Percentiles rank a stretch among this genome's conserved stretches.
Conservation (phyloP, 805 yeast species). For the Spathaspora gorwiae region DNA sequence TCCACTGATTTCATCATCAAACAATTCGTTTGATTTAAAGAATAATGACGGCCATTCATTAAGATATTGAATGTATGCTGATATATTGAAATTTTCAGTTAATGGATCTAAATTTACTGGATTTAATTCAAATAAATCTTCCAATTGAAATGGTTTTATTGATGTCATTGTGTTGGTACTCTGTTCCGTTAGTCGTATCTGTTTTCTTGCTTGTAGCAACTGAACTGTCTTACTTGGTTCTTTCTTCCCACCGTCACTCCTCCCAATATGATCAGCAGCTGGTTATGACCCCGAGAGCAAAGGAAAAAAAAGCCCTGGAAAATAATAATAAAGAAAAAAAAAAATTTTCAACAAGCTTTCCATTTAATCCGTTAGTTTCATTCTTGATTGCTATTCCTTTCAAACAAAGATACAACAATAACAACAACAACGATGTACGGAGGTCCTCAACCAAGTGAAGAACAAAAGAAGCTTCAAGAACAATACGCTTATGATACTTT, state of each 20-base stretch:
- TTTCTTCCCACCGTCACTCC: too few relatives aligned
- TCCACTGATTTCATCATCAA: constrained; percentile 42
- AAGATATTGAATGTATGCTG: constrained; percentile 80
- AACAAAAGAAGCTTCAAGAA: constrained; percentile 64
- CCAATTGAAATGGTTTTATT: constrained; percentile 78
- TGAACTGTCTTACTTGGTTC: background rate
- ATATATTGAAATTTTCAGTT: constrained; percentile 85
- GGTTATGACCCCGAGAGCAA: too few relatives aligned
- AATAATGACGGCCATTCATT: constrained; percentile 84
- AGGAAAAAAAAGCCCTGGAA: too few relatives aligned
- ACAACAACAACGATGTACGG: constrained; percentile 31
- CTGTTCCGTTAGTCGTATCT: background rate
- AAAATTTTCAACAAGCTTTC: too few relatives aligned
- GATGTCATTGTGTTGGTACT: constrained; percentile 62
- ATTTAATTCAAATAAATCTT: constrained; percentile 71
- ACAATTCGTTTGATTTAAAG: constrained; percentile 53
- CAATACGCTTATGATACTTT: constrained; percentile 57
- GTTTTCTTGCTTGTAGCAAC: background rate
- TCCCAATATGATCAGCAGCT: too few relatives aligned
- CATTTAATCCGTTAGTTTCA: too few relatives aligned
- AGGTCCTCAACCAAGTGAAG: constrained; percentile 55
- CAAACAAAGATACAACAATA: too few relatives aligned
- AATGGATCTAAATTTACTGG: constrained; percentile 80
- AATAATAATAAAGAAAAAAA: too few relatives aligned
- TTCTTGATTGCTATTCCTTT: too few relatives aligned